Evolutionary conservation across 176 grass and related monocot genomes (phyloP).

Genomic region (Juncus effusus): DNA sequence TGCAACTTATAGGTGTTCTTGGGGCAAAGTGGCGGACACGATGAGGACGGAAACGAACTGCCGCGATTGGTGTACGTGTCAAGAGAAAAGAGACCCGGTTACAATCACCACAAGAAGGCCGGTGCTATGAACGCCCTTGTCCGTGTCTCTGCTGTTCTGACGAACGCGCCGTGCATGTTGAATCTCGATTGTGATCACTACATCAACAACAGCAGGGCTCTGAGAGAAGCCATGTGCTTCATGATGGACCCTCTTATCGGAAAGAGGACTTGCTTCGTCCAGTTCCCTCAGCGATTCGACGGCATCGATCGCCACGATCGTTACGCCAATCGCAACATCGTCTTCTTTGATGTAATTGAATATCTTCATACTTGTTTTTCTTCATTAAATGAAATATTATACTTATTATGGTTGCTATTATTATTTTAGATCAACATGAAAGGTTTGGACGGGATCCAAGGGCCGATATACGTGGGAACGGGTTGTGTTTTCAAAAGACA

Average conservation of each 20-base stretch:
- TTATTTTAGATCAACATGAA: constrained; percentile 90
- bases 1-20: constrained; percentile 61
- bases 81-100: constrained; percentile 92
- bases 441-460: constrained; percentile 96
- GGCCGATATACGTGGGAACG: constrained; percentile 92
- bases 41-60: constrained; percentile 79
- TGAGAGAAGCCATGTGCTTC: constrained; percentile 91
- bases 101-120: constrained; percentile 91
- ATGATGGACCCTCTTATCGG: constrained; percentile 95
- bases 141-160: constrained; percentile 71
- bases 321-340: constrained; percentile 82
- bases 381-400: background rate
- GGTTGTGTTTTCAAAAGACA: constrained; percentile 84
- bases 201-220: constrained; percentile 84
- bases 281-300: constrained; percentile 94
- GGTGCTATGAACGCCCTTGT: constrained; percentile 96
- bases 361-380: background rate
- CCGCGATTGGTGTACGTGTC: constrained; percentile 89
- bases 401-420: background rate
- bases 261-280: constrained; percentile 87
- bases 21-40: constrained; percentile 87
- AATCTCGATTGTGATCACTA: constrained; percentile 98
- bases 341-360: constrained; percentile 91
- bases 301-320: constrained; percentile 85
- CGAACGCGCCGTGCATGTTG: constrained; percentile 80